Percentiles rank a stretch among this genome's conserved stretches.
Evolutionary conservation across 176 grass and related monocot species (phyloP).

Genomic region (Zoysia japonica): DNA sequence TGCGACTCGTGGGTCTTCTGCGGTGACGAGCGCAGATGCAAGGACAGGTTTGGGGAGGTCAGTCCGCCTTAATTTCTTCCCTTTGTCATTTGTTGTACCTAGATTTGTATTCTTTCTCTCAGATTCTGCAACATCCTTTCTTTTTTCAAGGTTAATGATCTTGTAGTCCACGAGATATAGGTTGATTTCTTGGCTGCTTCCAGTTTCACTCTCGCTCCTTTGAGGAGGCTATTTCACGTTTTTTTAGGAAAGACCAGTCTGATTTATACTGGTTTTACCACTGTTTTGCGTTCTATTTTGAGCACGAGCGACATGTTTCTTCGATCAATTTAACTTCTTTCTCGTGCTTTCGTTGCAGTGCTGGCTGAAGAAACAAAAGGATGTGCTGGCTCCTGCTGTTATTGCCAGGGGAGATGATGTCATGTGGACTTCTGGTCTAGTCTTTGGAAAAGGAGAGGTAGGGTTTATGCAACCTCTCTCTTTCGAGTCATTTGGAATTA

Average conservation of each 20-base stretch:
- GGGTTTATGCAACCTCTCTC: slow-evolving; percentile 10
- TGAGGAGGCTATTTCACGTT: too few relatives aligned
- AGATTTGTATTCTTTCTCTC: background rate
- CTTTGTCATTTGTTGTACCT: background rate
- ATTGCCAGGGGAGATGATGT: slow-evolving; percentile 52
- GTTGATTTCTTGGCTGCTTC: background rate
- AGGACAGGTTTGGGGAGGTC: slow-evolving; percentile 73
- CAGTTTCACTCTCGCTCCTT: too few relatives aligned
- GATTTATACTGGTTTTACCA: background rate
- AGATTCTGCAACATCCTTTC: background rate
- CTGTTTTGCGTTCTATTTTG: background rate
- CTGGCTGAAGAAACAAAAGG: slow-evolving; percentile 89
- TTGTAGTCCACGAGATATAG: background rate
- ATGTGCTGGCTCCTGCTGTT: slow-evolving; percentile 63
- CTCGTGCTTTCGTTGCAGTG: slow-evolving; percentile 45
- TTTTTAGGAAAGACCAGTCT: too few relatives aligned
- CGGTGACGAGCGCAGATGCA: slow-evolving; percentile 61
- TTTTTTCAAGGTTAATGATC: background rate
- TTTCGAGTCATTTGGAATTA: too few relatives aligned
- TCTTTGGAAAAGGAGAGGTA: slow-evolving; percentile 72
- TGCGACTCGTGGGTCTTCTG: slow-evolving; percentile 97
- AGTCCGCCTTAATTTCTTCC: background rate
- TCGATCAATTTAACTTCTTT: slow-evolving; percentile 1
- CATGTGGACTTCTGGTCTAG: slow-evolving; percentile 87
- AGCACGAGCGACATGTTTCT: background rate